A percentile compares a stretch with the other conserved stretches of the same genome.
phyloP scores from a whole-genome alignment of 495 filamentous ascomycete species.

The Apodospora peruviana region DNA sequence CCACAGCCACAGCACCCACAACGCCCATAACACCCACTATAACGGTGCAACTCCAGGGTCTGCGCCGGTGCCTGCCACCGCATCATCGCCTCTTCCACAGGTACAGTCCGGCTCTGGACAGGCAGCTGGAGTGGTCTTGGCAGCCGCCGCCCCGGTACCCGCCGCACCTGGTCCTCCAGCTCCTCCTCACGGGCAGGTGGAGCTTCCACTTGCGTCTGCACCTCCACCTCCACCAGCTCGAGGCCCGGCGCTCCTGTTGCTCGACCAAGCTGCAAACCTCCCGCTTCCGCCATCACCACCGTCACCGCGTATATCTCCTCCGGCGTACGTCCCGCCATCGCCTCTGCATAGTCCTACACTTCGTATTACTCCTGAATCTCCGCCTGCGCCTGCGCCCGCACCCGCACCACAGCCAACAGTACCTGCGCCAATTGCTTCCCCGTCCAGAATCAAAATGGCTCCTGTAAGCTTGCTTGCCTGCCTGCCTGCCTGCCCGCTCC shows the following conservation, averaged over 20 bases:
- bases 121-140: too few relatives aligned
- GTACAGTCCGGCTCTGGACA: too few relatives aligned
- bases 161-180: conserved; percentile 1
- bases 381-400: conserved; percentile 12
- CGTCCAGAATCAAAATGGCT: conserved; percentile 60
- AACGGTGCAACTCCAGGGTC: conserved; percentile 18
- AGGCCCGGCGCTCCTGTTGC: conserved; percentile 1
- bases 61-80: conserved; percentile 16
- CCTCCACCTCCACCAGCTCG: not conserved
- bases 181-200: conserved; percentile 2
- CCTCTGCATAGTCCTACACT: conserved; percentile 13
- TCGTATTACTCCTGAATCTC: conserved; percentile 10
- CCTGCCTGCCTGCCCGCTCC: not conserved
- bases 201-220: conserved; percentile 8
- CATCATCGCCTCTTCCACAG: not conserved
- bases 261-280: conserved; percentile 31
- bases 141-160: conserved; percentile 15
- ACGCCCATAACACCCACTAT: conserved; percentile 21
- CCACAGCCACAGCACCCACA: conserved; percentile 15
- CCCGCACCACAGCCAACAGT: conserved; percentile 20
- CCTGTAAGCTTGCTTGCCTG: conserved; percentile 40
- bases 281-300: conserved; percentile 33
- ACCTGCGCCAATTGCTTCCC: conserved; percentile 27
- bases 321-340: conserved; percentile 6
- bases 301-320: conserved; percentile 28